Base-by-base conservation (phyloP, 768 basidiomycete species). In the Suillus clintonianus region DNA sequence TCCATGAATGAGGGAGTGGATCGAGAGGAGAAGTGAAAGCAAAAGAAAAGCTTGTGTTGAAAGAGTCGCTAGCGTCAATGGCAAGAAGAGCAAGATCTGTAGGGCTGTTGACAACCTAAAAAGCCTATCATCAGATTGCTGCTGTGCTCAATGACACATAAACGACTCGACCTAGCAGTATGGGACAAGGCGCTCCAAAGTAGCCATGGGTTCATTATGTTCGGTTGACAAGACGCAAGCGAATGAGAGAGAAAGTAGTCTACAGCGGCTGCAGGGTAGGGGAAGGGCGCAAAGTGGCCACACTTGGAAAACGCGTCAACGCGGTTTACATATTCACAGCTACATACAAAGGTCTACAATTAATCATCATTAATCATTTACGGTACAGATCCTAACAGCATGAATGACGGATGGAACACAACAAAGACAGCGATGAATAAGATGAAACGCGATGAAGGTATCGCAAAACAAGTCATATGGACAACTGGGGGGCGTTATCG, bases 21-120 rank as follows among this genome's bases (percentile, higher is more conserved):
- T 69, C 58, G 89, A 88, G 59, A 94, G 81, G 14, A 94, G 85
- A 22, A 95, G 81, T 11, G 93, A 94, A 41, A 94, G 86, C 32
- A 92, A 79, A 47, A 95, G 86, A 71, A 95, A 95, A 0, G 92
- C 92, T 36, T 86, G 80, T 30, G 83, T 87, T 36, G 91, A 92
- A 61, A 95, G 84, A 14, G 94, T 94, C 54, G 90, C 90, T 64
- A 95, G 82, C 19, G 92, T 95, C 64, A 95, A 80, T 1, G 93
- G 93, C 57, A 95, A 85, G 75, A 89, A 95, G 36, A 94, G 83
- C 55, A 95, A 80, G 67, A 95, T 92, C 72, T 94, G 92, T 39
- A 90, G 71, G 64, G 85, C 90, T 48, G 91, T 94, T 11, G 88
- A 89, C 61, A 92, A 78, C 71, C 92, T 91, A 72, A 36, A 55